Evolutionary conservation across 305 asterid genomes (phyloP).

Genomic region (Withania somnifera): DNA sequence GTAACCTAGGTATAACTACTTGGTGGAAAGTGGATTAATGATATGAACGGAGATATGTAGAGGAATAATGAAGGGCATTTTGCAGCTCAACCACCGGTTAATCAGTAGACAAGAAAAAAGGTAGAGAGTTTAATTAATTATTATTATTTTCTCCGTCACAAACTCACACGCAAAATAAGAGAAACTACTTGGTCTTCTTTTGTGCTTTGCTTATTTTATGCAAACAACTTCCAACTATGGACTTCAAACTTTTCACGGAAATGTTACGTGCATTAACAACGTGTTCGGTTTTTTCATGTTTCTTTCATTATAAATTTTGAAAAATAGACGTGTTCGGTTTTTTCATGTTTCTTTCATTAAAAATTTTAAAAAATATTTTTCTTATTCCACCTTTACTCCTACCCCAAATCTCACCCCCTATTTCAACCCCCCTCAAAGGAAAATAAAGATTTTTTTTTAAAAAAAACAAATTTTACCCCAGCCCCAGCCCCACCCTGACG

Average conservation of each 20-base stretch:
- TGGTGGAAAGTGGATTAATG: background rate
- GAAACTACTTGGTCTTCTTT: background rate
- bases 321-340: too few relatives aligned
- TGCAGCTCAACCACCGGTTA: conserved; percentile 31
- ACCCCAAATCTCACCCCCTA: too few relatives aligned
- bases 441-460: too few relatives aligned
- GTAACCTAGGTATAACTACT: background rate
- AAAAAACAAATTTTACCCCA: too few relatives aligned
- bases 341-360: too few relatives aligned
- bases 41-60: background rate
- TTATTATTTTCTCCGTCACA: background rate
- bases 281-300: too few relatives aligned
- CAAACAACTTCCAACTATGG: background rate
- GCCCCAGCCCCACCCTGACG: too few relatives aligned
- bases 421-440: too few relatives aligned
- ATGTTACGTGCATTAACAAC: too few relatives aligned
- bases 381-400: too few relatives aligned
- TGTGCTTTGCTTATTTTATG: background rate
- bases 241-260: background rate
- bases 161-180: conserved; percentile 23
- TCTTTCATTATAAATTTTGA: too few relatives aligned
- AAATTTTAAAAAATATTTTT: too few relatives aligned
- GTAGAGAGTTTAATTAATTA: background rate
- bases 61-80: background rate
- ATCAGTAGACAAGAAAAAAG: conserved; percentile 20